These are phyloP conservation scores for Gynandropsis gynandra DNA, from an alignment of 345 rosid species.

Conservation along the genomic window DNA sequence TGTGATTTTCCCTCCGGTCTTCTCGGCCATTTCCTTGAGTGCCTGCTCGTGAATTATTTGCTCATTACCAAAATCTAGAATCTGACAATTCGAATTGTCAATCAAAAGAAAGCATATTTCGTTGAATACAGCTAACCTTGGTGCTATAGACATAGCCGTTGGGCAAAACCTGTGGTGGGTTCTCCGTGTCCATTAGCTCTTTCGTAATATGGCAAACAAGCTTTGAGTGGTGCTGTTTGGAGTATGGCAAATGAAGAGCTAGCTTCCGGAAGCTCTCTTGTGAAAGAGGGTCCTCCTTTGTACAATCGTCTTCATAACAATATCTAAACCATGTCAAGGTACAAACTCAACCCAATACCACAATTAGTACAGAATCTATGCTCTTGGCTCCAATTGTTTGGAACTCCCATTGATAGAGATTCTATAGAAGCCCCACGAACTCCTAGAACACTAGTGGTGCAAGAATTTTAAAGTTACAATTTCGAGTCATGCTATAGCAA, in stretches of 20 bases:
- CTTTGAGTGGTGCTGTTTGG: constrained; percentile 96
- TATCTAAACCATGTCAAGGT: constrained; percentile 52
- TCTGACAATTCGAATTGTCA: neutral
- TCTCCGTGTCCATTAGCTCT: constrained; percentile 96
- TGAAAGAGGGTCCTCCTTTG: constrained; percentile 92
- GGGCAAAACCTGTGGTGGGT: constrained; percentile 96
- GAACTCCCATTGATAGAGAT: too few relatives aligned
- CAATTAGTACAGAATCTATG: neutral
- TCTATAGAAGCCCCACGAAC: too few relatives aligned
- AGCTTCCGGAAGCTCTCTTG: constrained; percentile 87
- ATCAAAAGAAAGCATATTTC: neutral
- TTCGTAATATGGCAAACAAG: constrained; percentile 93
- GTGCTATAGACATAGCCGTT: constrained; percentile 92
- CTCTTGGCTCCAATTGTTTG: neutral
- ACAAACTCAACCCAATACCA: constrained; percentile 15
- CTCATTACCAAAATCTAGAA: neutral
- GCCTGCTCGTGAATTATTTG: constrained; percentile 44
- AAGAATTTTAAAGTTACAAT: too few relatives aligned
- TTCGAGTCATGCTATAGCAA: constrained; percentile 2
- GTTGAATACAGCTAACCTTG: constrained; percentile 59
- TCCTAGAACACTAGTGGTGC: too few relatives aligned
- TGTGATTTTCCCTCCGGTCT: constrained; percentile 58
- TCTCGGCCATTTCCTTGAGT: constrained; percentile 85
- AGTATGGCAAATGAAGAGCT: constrained; percentile 75
- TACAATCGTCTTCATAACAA: constrained; percentile 76